Percentiles rank a stretch among this genome's conserved stretches.
These are phyloP conservation scores for Stagonosporopsis rhizophila DNA, from an alignment of 2,329 filamentous ascomycete genomes.

Conservation along the genomic window DNA sequence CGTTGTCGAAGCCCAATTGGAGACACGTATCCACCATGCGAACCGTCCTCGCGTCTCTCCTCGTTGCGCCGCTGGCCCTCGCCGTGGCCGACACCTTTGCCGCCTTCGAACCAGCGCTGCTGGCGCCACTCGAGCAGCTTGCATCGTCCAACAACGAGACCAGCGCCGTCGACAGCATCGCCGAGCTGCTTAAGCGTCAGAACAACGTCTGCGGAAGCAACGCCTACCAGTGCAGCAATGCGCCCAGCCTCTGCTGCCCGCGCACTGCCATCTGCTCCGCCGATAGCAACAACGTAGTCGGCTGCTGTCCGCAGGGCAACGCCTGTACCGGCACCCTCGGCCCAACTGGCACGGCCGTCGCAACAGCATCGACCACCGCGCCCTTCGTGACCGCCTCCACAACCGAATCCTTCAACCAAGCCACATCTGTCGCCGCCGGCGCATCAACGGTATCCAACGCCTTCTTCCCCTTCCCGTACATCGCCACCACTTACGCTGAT, in stretches of 20 bases:
- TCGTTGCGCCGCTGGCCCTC: slow-evolving; percentile 38
- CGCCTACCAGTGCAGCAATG: slow-evolving; percentile 62
- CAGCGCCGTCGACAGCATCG: slow-evolving; percentile 25
- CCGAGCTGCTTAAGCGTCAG: slow-evolving; percentile 42
- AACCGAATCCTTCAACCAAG: slow-evolving; percentile 34
- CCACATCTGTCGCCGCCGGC: slow-evolving; percentile 19
- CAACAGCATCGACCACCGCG: slow-evolving; percentile 21
- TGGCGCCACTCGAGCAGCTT: slow-evolving; percentile 26
- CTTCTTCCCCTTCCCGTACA: slow-evolving; percentile 60
- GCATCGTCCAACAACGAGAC: slow-evolving; percentile 36
- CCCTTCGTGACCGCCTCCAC: slow-evolving; percentile 30
- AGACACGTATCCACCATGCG: slow-evolving; percentile 36
- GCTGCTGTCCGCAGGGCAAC: slow-evolving; percentile 66
- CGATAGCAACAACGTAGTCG: slow-evolving; percentile 64
- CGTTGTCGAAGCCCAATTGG: slow-evolving; percentile 2
- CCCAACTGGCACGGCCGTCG: slow-evolving; percentile 9
- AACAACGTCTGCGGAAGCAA: slow-evolving; percentile 56
- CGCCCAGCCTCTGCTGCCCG: slow-evolving; percentile 63
- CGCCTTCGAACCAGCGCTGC: slow-evolving; percentile 42
- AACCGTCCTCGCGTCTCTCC: slow-evolving; percentile 30
- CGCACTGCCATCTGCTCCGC: slow-evolving; percentile 61
- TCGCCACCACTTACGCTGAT: slow-evolving; percentile 62
- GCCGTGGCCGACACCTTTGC: slow-evolving; percentile 39
- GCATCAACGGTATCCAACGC: slow-evolving; percentile 56
- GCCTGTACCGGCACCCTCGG: slow-evolving; percentile 64